These are phyloP conservation scores for Podaxis sp. DNA, from an alignment of 768 basidiomycete genomes.

Conservation along the genomic window DNA sequence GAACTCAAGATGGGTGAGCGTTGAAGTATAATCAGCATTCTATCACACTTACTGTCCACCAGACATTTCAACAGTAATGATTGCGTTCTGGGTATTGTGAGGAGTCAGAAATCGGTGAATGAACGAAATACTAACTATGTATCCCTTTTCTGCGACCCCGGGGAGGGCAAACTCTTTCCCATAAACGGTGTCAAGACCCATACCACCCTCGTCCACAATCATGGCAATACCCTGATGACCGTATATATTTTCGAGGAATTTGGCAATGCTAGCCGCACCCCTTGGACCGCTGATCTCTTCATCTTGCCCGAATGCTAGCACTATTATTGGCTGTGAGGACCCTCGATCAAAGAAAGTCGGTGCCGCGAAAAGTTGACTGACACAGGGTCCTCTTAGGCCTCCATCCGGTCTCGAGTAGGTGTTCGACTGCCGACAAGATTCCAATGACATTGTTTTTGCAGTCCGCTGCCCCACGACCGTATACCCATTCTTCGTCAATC, in stretches of 20 bases:
- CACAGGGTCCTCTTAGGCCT: conserved; percentile 25
- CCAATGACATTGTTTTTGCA: conserved; percentile 32
- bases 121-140: conserved; percentile 20
- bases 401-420: conserved; percentile 23
- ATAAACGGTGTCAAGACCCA: conserved; percentile 24
- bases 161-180: conserved; percentile 27
- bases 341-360: not conserved
- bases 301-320: conserved; percentile 32
- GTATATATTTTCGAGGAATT: conserved; percentile 21
- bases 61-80: conserved; percentile 27
- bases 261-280: conserved; percentile 26
- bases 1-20: conserved; percentile 19
- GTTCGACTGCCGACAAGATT: conserved; percentile 29
- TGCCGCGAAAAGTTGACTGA: conserved; percentile 7
- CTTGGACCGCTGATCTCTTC: conserved; percentile 31
- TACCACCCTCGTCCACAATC: conserved; percentile 33
- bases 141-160: conserved; percentile 32
- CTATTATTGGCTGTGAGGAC: conserved; percentile 11
- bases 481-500: conserved; percentile 26
- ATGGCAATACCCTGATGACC: conserved; percentile 28
- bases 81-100: conserved; percentile 21
- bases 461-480: conserved; percentile 29
- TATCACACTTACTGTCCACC: conserved; percentile 28
- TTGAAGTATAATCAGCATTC: not conserved
- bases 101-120: not conserved